Conservation (phyloP, 352 stramenopile genomes). For the Globisporangium sylvaticum region DNA sequence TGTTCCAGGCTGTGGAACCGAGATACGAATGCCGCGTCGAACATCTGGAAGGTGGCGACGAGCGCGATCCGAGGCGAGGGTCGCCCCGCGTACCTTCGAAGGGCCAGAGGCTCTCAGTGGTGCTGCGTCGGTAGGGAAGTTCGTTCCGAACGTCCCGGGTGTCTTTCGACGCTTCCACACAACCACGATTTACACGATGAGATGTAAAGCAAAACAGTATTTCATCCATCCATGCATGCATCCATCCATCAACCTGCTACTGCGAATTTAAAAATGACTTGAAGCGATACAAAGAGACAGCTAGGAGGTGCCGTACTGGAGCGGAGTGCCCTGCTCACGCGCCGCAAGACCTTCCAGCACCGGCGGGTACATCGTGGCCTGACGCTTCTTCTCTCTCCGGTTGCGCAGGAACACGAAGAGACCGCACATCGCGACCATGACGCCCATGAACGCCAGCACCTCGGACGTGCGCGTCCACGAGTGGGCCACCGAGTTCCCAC, state of each 20-base stretch:
- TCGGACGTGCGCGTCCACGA: not conserved
- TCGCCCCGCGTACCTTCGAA: too few relatives aligned
- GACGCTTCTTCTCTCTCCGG: constrained; percentile 5
- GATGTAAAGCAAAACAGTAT: constrained; percentile 13
- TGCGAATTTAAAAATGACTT: constrained; percentile 4
- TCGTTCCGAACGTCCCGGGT: too few relatives aligned
- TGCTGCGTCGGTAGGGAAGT: too few relatives aligned
- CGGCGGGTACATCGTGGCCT: constrained; percentile 6
- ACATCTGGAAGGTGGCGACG: too few relatives aligned
- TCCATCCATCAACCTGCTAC: not conserved
- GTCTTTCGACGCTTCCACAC: too few relatives aligned
- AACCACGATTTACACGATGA: too few relatives aligned
- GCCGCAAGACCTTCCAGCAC: not conserved
- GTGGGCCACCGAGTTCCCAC: not conserved
- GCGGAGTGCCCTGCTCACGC: not conserved
- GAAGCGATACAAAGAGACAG: not conserved
- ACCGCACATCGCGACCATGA: constrained; percentile 6
- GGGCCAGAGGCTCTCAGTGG: too few relatives aligned
- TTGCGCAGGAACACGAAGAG: constrained; percentile 2
- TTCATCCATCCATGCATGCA: not conserved
- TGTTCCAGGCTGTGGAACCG: too few relatives aligned
- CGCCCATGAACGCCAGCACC: not conserved
- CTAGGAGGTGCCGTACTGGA: constrained; percentile 10
- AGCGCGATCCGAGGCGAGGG: too few relatives aligned
- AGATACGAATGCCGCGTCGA: too few relatives aligned